Base-by-base conservation (phyloP, 345 rosid genomes). In the Lepidium sativum region DNA sequence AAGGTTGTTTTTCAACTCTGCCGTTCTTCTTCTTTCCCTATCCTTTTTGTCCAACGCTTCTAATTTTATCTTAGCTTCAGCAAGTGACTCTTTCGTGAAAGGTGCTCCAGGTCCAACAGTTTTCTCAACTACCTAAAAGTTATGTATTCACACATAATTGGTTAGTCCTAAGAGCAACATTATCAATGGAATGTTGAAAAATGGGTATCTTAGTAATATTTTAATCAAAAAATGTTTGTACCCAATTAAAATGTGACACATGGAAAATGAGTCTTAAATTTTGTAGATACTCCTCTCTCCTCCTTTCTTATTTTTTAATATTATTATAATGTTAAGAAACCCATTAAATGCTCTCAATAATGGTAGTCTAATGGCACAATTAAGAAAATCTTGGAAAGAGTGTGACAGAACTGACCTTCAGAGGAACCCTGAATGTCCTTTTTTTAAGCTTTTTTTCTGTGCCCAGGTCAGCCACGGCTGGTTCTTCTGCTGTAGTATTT, bases 1-100 rank as follows among this genome's bases (percentile, higher is more conserved):
- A 81, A 95, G 86, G 75, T 80, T 80, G 79, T 95, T 91, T 74
- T 95, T 95, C 54, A 91, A 74, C 73, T 95, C 97, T 1, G 97
- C 96, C 27, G 99, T 95, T 69, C 88, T 86, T 80, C 88, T 82
- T 59, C 99, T 77, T 76, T 91, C 99, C 18, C 77, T 81, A 71
- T 95, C 99, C 77, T 79, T 91, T 84, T 80, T 85, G 83, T 90
- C 84, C 79, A 88, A 79, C 58, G 67, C 82, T 70, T 91, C 96
- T 77, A 94, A 66, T 77, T 80, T 95, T 54, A 55, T 67, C 76
- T 81, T 82, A 57, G 97, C 95, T 75, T 84, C 95, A 37, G 75
- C 70, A 60, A 80, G 73, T 60, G 84, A 77, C 75, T 91, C 97
- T 49, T 79, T 80, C 4, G 95, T 67, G 32, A 84, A 80, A 39